Percentiles rank a stretch among this genome's conserved stretches.
These are phyloP conservation scores for Populus nigra DNA, from an alignment of 345 rosid genomes.

Conservation along the genomic window DNA sequence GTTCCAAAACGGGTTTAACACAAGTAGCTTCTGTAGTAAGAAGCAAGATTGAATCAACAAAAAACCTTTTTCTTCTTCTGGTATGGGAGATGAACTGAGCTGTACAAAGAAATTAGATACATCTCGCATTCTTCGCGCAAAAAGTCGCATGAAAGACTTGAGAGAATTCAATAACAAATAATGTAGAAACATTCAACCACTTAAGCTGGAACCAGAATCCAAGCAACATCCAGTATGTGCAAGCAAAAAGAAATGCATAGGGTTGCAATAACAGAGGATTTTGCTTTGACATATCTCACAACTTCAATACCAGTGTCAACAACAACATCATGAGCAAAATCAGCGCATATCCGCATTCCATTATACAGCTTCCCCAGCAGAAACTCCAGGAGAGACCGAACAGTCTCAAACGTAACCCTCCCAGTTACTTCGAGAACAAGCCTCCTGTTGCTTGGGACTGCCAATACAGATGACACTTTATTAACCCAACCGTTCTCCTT, in stretches of 20 bases:
- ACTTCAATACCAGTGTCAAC: slow-evolving; percentile 43
- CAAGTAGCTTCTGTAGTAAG: no score
- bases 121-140: neutral
- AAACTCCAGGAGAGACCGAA: slow-evolving; percentile 60
- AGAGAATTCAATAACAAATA: neutral
- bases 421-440: slow-evolving; percentile 71
- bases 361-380: slow-evolving; percentile 46
- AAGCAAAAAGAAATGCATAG: slow-evolving; percentile 58
- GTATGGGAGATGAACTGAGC: neutral
- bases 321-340: slow-evolving; percentile 35
- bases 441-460: slow-evolving; percentile 63
- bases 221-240: slow-evolving; percentile 56
- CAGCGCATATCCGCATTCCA: slow-evolving; percentile 40
- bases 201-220: slow-evolving; percentile 52
- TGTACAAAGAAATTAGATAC: neutral
- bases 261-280: slow-evolving; percentile 47
- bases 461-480: slow-evolving; percentile 54
- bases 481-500: slow-evolving; percentile 45
- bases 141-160: neutral
- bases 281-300: slow-evolving; percentile 46
- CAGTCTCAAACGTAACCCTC: slow-evolving; percentile 61
- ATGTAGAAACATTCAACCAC: neutral
- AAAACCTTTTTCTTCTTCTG: neutral
- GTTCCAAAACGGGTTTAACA: no score
- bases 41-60: neutral